phyloP scores from a whole-genome alignment of 371 early-diverging fungal genomes.

The Entomophthora muscae region DNA sequence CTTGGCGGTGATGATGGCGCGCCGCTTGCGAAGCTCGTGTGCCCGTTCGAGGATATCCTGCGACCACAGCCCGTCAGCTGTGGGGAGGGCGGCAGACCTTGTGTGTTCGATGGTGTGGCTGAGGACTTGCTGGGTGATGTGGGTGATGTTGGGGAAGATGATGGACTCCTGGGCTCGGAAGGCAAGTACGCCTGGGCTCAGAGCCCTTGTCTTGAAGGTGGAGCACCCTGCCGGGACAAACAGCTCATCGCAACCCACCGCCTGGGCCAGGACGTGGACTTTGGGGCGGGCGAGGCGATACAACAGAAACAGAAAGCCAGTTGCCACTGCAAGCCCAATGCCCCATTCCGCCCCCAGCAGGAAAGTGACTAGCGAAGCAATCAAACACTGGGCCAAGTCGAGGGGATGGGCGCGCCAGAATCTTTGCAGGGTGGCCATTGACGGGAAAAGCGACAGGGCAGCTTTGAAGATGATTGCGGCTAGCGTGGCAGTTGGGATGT shows the following conservation, averaged over 20 bases:
- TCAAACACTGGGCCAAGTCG: not conserved
- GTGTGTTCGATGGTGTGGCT: constrained; percentile 2
- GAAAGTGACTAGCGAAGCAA: not conserved
- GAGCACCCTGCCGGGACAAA: constrained; percentile 9
- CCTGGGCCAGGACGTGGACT: constrained; percentile 17
- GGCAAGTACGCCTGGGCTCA: constrained; percentile 35
- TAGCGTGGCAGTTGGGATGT: constrained; percentile 57
- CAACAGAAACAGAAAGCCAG: constrained; percentile 27
- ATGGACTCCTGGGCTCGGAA: constrained; percentile 47
- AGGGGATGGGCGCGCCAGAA: constrained; percentile 1
- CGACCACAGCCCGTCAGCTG: not conserved
- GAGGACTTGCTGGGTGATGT: constrained; percentile 5
- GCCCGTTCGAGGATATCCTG: constrained; percentile 11
- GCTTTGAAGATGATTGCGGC: constrained; percentile 64
- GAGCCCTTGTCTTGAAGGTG: constrained; percentile 13
- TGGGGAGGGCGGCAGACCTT: not conserved
- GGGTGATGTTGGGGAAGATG: constrained; percentile 49
- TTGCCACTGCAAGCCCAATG: constrained; percentile 27
- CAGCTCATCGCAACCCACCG: constrained; percentile 13
- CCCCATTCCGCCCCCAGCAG: constrained; percentile 12
- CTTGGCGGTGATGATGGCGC: constrained; percentile 11
- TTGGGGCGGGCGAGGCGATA: constrained; percentile 33
- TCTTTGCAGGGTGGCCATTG: constrained; percentile 16
- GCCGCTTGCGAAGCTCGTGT: constrained; percentile 9
- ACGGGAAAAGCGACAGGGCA: constrained; percentile 27